A percentile compares a stretch with the other conserved stretches of the same genome.
Evolutionary conservation across 768 basidiomycete genomes (phyloP).

Genomic region (Russula sp.): DNA sequence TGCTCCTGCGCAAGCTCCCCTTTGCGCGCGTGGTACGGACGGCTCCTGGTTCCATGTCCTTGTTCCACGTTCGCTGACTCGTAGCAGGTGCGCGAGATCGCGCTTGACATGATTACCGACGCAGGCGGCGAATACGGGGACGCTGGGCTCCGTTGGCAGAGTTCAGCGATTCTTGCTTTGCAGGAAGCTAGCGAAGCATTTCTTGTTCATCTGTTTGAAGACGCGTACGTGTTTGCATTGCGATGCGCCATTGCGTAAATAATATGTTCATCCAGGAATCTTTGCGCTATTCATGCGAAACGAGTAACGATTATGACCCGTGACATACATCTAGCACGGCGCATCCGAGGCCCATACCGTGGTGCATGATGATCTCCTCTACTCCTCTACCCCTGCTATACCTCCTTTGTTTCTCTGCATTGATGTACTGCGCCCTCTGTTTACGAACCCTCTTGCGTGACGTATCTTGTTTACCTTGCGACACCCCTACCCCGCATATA

Average conservation of each 20-base stretch:
- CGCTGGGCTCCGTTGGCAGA: slow-evolving; percentile 84
- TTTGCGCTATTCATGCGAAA: slow-evolving; percentile 97
- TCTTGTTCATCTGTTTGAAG: slow-evolving; percentile 94
- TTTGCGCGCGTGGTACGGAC: slow-evolving; percentile 80
- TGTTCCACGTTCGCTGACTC: neutral
- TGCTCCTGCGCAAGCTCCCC: slow-evolving; percentile 80
- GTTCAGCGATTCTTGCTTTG: slow-evolving; percentile 84
- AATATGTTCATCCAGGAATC: slow-evolving; percentile 47
- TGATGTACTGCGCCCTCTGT: slow-evolving; percentile 5
- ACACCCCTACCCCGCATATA: slow-evolving; percentile 14
- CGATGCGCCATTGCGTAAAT: neutral
- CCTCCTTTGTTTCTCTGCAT: neutral
- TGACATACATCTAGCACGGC: slow-evolving; percentile 92
- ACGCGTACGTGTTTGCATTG: slow-evolving; percentile 67
- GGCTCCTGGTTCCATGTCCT: neutral
- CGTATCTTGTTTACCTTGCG: slow-evolving; percentile 9
- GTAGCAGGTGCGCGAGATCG: slow-evolving; percentile 87
- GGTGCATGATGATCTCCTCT: slow-evolving; percentile 34
- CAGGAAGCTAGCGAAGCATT: slow-evolving; percentile 97
- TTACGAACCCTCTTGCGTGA: slow-evolving; percentile 7
- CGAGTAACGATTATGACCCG: slow-evolving; percentile 97
- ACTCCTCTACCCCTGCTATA: neutral
- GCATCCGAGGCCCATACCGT: slow-evolving; percentile 89
- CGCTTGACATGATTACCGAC: slow-evolving; percentile 82
- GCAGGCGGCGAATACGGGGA: slow-evolving; percentile 52